Base-by-base conservation (phyloP, 1,139 yeast species). In the Candida buenavistaensis region DNA sequence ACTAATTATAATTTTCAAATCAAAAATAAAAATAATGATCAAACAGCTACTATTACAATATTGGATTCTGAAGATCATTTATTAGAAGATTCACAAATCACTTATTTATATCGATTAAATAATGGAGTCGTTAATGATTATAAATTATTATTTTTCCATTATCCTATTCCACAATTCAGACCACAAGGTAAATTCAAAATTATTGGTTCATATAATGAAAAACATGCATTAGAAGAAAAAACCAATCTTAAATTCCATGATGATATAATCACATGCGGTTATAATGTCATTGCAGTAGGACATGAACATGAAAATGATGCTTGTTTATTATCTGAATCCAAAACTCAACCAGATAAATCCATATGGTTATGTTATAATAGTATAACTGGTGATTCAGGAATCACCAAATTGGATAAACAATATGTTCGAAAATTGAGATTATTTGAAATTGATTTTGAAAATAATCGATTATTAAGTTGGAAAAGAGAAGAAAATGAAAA, bases 301-400 rank as follows among this genome's bases (percentile, higher is more conserved):
- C 75, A 73, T 42, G 81, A 76, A 44, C 80, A 75, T 47, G 74
- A 67, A 28, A 76, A 75, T 48, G 80, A 75, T 43, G 78, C 78
- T 10, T 76, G 81, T 46, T 52, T 73, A 17, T 35, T 57, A 14
- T 53, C 56, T 35, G 52, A 54, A 23, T 47, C 46, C 19, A 35
- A 38, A 3, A 42, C 40, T 16, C 14, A 22, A 9, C 8, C 22
- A 6, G 39, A 32, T 3, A 43, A 46, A 15, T 40, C 50, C 21
- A 55, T 66, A 28, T 68, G 73, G 71, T 53, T 69, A 23, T 69
- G 75, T 45, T 69, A 64, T 47, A 56, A 57, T 39, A 57, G 70
- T 28, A 56, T 64, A 13, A 54, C 72, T 7, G 74, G 74, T 4
- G 64, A 60, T 33, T 60, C 67, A 8, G 72, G 66, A 3, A 43